Base-by-base conservation (phyloP, 495 filamentous ascomycete genomes). In the Aspergillus sparsus region DNA sequence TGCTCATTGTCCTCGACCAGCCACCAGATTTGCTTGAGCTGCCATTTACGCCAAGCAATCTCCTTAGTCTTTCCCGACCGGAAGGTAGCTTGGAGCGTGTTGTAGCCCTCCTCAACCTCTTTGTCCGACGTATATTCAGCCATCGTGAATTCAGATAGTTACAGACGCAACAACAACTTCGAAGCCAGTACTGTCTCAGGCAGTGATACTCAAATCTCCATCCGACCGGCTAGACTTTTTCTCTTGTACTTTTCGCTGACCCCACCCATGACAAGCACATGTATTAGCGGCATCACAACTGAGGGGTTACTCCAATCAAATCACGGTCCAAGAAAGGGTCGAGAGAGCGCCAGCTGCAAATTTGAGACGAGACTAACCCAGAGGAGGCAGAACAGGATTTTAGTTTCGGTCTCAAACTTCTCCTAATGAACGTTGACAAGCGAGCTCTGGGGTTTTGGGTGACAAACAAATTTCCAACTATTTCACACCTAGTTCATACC, bases 1-100 rank as follows among this genome's bases (percentile, higher is more conserved):
- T 84, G 74, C 60, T 82, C 77, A 69, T 89, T 89, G 73, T 96
- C 92, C 34, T 83, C 82, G 21, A 96, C 59, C 61, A 77, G 66
- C 74, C 73, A 78, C 69, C 69, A 78, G 10, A 82, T 52, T 41
- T 81, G 77, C 62, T 84, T 83, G 15, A 85, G 69, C 68, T 78
- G 75, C 65, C 71, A 77, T 35, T 72, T 73, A 10, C 74, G 62
- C 75, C 74, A 78, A 52, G 67, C 63, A n/a, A 74, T 66, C n/a
- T 67, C 60, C 39, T 73, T 75, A 34, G 74, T 77, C 13, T 60
- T 66, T 5, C 74, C 74, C 7, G 66, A 58, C 11, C 53, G 59
- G 62, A 78, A 78, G 15, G 69, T 68, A 6, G 46, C 32, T 2
- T 61, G 66, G 1, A 75, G 66, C 7, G 37, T 41, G 37, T 10